phyloP scores from a whole-genome alignment of 495 filamentous ascomycete species.

The Sabuloglossum arenarium region DNA sequence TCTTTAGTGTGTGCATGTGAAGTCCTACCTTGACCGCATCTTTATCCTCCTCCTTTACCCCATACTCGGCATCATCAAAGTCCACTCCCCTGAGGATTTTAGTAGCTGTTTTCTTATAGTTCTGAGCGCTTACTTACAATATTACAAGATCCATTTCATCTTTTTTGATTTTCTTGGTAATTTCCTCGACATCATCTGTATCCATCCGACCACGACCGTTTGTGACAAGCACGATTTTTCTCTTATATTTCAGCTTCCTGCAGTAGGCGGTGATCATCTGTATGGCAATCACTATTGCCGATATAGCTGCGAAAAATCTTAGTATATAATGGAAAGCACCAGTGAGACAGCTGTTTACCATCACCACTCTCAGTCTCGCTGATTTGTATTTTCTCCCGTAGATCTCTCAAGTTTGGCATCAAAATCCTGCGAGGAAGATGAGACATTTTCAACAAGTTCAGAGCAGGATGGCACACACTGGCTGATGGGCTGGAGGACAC shows the following conservation, averaged over 20 bases:
- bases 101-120: conserved; percentile 7
- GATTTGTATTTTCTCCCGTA: conserved; percentile 41
- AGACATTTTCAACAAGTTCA: not conserved
- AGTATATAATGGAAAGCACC: conserved; percentile 7
- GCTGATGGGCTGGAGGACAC: conserved; percentile 46
- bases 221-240: conserved; percentile 68
- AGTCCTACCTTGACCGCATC: conserved; percentile 33
- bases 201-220: conserved; percentile 56
- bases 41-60: conserved; percentile 88
- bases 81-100: conserved; percentile 57
- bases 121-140: conserved; percentile 33
- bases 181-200: conserved; percentile 38
- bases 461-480: conserved; percentile 25
- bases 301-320: conserved; percentile 33
- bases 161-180: conserved; percentile 47
- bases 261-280: conserved; percentile 66
- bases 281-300: conserved; percentile 65
- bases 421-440: conserved; percentile 27
- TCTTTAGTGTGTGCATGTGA: not conserved
- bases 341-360: conserved; percentile 21
- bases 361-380: conserved; percentile 57
- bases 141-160: conserved; percentile 58
- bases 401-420: conserved; percentile 41
- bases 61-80: conserved; percentile 83
- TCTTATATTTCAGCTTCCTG: conserved; percentile 75